These are phyloP conservation scores for Nicotiana rustica DNA, from an alignment of 305 asterid species.

Conservation along the genomic window DNA sequence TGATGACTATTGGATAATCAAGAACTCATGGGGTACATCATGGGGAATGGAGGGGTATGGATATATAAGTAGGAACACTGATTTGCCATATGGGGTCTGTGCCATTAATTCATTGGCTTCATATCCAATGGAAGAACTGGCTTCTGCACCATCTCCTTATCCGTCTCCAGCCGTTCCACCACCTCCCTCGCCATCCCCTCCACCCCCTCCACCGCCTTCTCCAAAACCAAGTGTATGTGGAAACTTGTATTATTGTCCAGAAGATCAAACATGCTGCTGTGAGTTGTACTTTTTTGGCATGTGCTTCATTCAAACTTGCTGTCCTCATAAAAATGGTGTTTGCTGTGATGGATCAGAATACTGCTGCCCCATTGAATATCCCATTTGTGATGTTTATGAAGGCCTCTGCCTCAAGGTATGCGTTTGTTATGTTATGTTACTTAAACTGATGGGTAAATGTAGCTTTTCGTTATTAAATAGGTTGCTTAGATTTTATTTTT, in stretches of 20 bases:
- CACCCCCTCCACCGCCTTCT: not conserved
- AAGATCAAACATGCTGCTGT: constrained; percentile 2
- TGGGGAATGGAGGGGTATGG: constrained; percentile 48
- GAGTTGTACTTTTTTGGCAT: not conserved
- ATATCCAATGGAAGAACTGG: constrained; percentile 40
- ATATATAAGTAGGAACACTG: constrained; percentile 39
- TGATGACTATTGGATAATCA: constrained; percentile 47
- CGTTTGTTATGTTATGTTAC: too few relatives aligned
- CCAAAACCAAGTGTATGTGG: constrained; percentile 33
- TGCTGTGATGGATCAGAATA: constrained; percentile 32
- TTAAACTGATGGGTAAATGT: too few relatives aligned
- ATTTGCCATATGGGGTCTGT: constrained; percentile 43
- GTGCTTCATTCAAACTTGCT: not conserved
- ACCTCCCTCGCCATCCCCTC: not conserved
- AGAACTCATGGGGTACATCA: constrained; percentile 46
- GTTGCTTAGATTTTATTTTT: too few relatives aligned
- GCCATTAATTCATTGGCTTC: constrained; percentile 48
- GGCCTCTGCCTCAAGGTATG: constrained; percentile 35
- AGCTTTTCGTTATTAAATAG: too few relatives aligned
- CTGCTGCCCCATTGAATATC: constrained; percentile 30
- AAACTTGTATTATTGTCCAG: constrained; percentile 4
- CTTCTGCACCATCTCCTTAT: constrained; percentile 26
- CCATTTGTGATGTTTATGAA: constrained; percentile 2
- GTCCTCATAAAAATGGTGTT: constrained; percentile 28
- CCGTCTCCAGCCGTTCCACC: constrained; percentile 12